Percentiles rank a stretch among this genome's conserved stretches.
Evolutionary conservation across 805 yeast genomes (phyloP).

Genomic region (Blastobotrys mokoenaii): DNA sequence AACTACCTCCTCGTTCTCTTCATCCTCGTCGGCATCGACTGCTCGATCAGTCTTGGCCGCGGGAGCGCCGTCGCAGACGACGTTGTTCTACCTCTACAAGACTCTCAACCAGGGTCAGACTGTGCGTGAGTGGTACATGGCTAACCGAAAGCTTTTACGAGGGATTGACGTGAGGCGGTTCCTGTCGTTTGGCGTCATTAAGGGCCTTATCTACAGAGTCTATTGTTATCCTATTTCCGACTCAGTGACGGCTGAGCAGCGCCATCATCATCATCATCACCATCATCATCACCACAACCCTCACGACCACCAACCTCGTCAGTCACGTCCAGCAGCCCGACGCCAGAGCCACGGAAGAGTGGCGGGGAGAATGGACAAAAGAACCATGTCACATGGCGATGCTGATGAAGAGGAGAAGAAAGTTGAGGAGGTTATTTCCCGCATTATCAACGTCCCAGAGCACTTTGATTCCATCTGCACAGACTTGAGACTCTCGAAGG

Average conservation of each 20-base stretch:
- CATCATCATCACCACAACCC: too few relatives aligned
- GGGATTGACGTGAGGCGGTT: conserved; percentile 79
- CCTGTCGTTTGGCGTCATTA: conserved; percentile 75
- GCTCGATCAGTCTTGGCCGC: neutral
- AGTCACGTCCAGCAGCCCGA: neutral
- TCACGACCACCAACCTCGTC: too few relatives aligned
- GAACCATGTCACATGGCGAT: conserved; percentile 7
- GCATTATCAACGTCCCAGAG: conserved; percentile 16
- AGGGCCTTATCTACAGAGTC: conserved; percentile 76
- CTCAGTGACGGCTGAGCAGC: conserved; percentile 1
- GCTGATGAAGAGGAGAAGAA: conserved; percentile 4
- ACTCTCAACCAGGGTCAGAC: conserved; percentile 72
- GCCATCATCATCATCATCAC: conserved; percentile 4
- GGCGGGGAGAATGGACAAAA: neutral
- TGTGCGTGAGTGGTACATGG: conserved; percentile 73
- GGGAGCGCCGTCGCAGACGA: conserved; percentile 8
- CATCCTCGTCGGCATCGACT: conserved; percentile 21
- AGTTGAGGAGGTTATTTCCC: conserved; percentile 14
- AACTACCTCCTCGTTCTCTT: conserved; percentile 6
- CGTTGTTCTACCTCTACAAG: conserved; percentile 62
- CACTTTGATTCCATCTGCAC: conserved; percentile 49
- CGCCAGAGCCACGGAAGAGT: conserved; percentile 2
- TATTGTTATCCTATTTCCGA: conserved; percentile 61
- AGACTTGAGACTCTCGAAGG: conserved; percentile 47
- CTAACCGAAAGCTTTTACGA: conserved; percentile 46